Evolutionary conservation across 768 basidiomycete species (phyloP).

Genomic region (Hirschioporus abietinus): DNA sequence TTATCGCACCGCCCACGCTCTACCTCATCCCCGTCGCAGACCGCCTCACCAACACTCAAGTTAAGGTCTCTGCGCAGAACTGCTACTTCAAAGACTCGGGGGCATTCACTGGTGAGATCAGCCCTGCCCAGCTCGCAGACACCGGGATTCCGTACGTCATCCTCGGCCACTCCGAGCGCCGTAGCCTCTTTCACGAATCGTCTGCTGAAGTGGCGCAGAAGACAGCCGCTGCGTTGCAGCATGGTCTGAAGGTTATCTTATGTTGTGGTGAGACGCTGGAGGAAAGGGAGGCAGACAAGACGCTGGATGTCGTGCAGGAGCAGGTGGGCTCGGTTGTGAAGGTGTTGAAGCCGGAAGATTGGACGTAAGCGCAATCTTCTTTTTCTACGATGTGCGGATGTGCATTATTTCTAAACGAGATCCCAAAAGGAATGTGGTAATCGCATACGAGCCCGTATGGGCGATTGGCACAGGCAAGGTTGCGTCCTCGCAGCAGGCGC

Average conservation of each 20-base stretch:
- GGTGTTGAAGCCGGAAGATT: slow-evolving; percentile 57
- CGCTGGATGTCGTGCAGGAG: slow-evolving; percentile 70
- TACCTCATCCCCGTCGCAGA: slow-evolving; percentile 76
- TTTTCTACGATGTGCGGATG: background rate
- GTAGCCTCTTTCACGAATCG: slow-evolving; percentile 86
- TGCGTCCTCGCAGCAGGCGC: slow-evolving; percentile 87
- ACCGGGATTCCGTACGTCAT: slow-evolving; percentile 89
- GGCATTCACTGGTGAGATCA: slow-evolving; percentile 96
- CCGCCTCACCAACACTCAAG: slow-evolving; percentile 47
- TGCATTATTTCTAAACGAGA: background rate
- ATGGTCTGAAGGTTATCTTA: slow-evolving; percentile 80
- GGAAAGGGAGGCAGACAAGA: slow-evolving; percentile 77
- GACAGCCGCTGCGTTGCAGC: slow-evolving; percentile 75
- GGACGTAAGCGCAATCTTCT: slow-evolving; percentile 55
- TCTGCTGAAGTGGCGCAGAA: slow-evolving; percentile 81
- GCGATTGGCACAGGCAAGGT: slow-evolving; percentile 98
- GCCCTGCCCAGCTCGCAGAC: slow-evolving; percentile 80
- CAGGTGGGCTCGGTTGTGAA: slow-evolving; percentile 77
- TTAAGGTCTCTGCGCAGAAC: slow-evolving; percentile 90
- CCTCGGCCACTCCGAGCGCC: slow-evolving; percentile 95
- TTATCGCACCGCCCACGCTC: slow-evolving; percentile 86
- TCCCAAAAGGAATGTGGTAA: slow-evolving; percentile 68
- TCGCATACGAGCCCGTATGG: slow-evolving; percentile 98
- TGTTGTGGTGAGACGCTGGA: slow-evolving; percentile 94
- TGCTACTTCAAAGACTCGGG: slow-evolving; percentile 78